Evolutionary conservation across 108 stramenopile genomes (phyloP).

Genomic region (Conticribra weissflogii): DNA sequence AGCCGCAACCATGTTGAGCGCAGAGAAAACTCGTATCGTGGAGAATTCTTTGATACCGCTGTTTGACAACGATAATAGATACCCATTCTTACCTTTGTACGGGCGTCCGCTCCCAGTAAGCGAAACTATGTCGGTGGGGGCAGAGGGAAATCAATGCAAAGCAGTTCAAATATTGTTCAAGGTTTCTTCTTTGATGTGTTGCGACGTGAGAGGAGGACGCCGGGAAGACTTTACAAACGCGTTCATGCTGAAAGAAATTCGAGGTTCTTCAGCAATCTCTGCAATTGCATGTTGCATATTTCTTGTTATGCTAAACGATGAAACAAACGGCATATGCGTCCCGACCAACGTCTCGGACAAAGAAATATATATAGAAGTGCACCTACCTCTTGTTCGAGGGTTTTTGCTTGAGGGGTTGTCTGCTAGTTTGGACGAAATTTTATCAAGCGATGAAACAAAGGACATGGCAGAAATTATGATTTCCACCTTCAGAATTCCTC

Average conservation of each 20-base stretch:
- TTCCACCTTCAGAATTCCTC: conserved; percentile 59
- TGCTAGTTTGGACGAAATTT: conserved; percentile 45
- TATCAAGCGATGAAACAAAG: conserved; percentile 34
- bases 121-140: conserved; percentile 27
- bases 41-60: conserved; percentile 21
- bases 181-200: conserved; percentile 40
- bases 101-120: conserved; percentile 52
- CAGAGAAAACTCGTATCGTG: conserved; percentile 9
- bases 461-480: conserved; percentile 53
- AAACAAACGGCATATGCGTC: conserved; percentile 40
- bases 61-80: conserved; percentile 13
- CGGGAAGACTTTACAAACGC: conserved; percentile 55
- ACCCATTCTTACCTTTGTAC: conserved; percentile 51
- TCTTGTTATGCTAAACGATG: conserved; percentile 48
- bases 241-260: conserved; percentile 48
- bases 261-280: conserved; percentile 18
- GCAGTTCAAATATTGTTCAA: conserved; percentile 57
- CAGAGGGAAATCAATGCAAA: conserved; percentile 24
- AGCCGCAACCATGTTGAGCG: conserved; percentile 46
- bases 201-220: background rate
- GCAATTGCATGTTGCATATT: conserved; percentile 50
- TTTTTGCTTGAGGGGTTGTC: conserved; percentile 60
- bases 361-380: conserved; percentile 45
- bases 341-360: conserved; percentile 31
- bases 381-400: conserved; percentile 59